A percentile compares a stretch with the other conserved stretches of the same genome.
These are phyloP conservation scores for Quercus agrifolia DNA, from an alignment of 306 rosid species.

Conservation along the genomic window DNA sequence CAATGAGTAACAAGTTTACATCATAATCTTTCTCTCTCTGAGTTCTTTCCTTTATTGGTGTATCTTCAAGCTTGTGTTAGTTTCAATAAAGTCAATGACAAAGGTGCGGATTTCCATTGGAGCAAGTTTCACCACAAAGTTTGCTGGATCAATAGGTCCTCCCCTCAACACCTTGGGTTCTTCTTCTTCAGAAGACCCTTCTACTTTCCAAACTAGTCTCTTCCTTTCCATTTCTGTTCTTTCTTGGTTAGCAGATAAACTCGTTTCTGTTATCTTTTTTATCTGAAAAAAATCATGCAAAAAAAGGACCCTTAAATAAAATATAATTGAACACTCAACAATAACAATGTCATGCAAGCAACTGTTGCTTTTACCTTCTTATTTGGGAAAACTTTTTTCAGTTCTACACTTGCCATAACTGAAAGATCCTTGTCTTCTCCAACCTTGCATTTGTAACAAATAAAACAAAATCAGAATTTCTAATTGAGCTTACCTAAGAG, in stretches of 20 bases:
- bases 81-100: constrained; percentile 26
- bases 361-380: constrained; percentile 48
- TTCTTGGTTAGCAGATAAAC: constrained; percentile 75
- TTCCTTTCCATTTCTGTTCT: constrained; percentile 72
- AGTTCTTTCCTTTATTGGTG: no score
- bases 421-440: constrained; percentile 64
- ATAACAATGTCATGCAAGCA: not conserved
- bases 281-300: constrained; percentile 36
- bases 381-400: constrained; percentile 51
- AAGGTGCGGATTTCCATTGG: constrained; percentile 71
- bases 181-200: constrained; percentile 27
- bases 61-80: no score
- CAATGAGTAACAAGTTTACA: no score
- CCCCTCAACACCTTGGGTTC: constrained; percentile 43
- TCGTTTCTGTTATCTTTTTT: constrained; percentile 45
- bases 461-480: not conserved
- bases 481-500: not conserved
- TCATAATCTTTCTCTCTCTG: no score
- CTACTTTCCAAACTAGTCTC: constrained; percentile 66
- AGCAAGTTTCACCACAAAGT: constrained; percentile 54
- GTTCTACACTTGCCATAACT: constrained; percentile 50
- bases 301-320: not conserved
- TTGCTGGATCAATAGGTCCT: constrained; percentile 56
- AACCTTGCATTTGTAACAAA: constrained; percentile 37
- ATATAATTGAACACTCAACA: not conserved